phyloP scores from a whole-genome alignment of 1,139 yeast genomes.

The Yamadazyma songkhlaensis region DNA sequence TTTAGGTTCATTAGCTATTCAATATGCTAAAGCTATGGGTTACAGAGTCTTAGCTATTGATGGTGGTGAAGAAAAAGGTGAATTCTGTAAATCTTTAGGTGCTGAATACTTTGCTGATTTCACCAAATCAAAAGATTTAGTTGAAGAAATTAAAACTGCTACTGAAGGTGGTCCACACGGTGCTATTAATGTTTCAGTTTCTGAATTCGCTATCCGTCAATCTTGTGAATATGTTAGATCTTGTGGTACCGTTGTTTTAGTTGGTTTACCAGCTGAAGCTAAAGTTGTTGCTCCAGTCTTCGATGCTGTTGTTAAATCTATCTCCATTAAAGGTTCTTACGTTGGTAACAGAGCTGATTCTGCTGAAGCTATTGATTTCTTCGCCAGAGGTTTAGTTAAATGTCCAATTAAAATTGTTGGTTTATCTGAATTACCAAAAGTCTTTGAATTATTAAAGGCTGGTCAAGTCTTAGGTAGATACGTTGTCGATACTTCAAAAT shows the following conservation, averaged over 20 bases:
- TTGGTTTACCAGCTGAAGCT: conserved; percentile 74
- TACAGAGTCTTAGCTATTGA: conserved; percentile 71
- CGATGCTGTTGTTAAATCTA: conserved; percentile 61
- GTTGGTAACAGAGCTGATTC: conserved; percentile 83
- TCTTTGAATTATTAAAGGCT: conserved; percentile 66
- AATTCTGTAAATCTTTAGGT: conserved; percentile 55
- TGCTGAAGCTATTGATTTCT: conserved; percentile 73
- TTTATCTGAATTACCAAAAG: conserved; percentile 58
- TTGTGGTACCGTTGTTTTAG: conserved; percentile 68
- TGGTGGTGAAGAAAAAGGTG: conserved; percentile 68
- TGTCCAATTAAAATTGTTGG: conserved; percentile 73
- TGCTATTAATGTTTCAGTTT: conserved; percentile 70
- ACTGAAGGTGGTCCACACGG: conserved; percentile 82
- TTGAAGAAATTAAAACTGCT: conserved; percentile 51
- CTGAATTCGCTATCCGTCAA: conserved; percentile 63
- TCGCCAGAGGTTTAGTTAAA: conserved; percentile 63
- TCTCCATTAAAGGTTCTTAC: conserved; percentile 66
- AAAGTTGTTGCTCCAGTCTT: conserved; percentile 63
- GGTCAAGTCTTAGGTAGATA: conserved; percentile 75
- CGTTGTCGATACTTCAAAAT: conserved; percentile 65
- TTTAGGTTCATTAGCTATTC: conserved; percentile 70
- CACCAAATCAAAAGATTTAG: conserved; percentile 54
- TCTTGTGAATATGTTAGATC: conserved; percentile 66
- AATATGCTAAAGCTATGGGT: conserved; percentile 76
- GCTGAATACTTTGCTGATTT: conserved; percentile 70